Conservation (phyloP, 169 alveolate genomes). For the Plasmodium gaboni region DNA sequence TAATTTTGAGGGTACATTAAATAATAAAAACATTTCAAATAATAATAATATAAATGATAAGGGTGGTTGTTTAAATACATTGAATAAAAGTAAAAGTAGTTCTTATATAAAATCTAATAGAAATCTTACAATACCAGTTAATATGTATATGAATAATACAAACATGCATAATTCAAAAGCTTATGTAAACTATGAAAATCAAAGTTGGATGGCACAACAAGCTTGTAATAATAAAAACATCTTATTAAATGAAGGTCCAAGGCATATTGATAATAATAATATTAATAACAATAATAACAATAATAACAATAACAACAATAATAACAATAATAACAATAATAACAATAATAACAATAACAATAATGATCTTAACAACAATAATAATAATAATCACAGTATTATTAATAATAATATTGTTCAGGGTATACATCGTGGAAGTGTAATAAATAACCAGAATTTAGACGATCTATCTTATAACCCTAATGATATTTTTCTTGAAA, state of each 20-base stretch:
- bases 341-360: neutral
- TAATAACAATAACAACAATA: neutral
- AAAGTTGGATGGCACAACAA: neutral
- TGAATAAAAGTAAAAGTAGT: neutral
- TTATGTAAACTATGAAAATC: neutral
- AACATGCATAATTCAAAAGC: neutral
- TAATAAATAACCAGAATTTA: too few species aligned
- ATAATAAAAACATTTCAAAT: neutral
- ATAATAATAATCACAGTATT: slow-evolving; percentile 2
- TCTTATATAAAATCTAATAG: neutral
- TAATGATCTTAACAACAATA: neutral
- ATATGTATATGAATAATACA: neutral
- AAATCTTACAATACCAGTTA: neutral
- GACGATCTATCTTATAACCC: too few species aligned
- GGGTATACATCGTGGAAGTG: too few species aligned
- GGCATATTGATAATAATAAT: neutral
- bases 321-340: neutral
- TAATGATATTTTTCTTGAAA: too few species aligned
- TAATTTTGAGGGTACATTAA: neutral
- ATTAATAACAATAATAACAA: neutral
- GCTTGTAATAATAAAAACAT: neutral
- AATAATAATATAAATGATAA: slow-evolving; percentile 1
- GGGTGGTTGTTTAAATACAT: too few species aligned
- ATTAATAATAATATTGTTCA: neutral
- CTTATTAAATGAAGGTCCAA: too few species aligned